Base-by-base conservation (phyloP, 2,329 filamentous ascomycete genomes). In the Colletotrichum navitas region DNA sequence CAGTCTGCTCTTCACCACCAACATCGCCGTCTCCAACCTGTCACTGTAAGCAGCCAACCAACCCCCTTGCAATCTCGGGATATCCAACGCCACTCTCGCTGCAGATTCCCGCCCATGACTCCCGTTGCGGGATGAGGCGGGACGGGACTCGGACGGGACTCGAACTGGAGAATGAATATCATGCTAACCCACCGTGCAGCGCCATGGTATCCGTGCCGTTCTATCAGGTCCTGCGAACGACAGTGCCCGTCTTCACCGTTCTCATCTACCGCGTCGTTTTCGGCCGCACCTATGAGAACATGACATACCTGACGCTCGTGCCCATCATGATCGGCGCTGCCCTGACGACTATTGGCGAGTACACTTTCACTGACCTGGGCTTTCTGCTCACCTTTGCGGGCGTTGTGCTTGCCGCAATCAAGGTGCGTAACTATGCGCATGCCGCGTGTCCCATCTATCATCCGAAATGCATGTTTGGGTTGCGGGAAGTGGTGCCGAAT, bases 11-110 rank as follows among this genome's bases (percentile, higher is more conserved):
- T 91, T 90, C 79, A 90, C 89, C 21, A 83, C 88, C 77, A 91
- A 91, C 79, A 90, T 91, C 74, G 89, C 89, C 69, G 86, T 90
- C 56, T 89, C 87, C n/a, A 90, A 90, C 79, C 83, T 90, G 32
- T 90, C 88, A n/a, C 83, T 90, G 82, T 84, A 78, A 76, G 83
- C 77, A 26, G 26, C 47, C 63, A 66, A 24, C 26, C 24, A 66
- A 32, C 26, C 24, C 56, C 32, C 34, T 32, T 52, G 26, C 54
- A 36, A 29, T 34, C 4, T 24, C 18, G 26, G 49, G 4, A 29
- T 32, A 26, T 24, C 12, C 66, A 29, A 39, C 34, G 60, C 66
- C 47, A 54, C 66, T n/a, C 45, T 49, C 49, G 65, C 47, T 7
- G 36, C 12, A 47, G 65, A 43, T 24, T 63, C 39, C 54, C 47